Evolutionary conservation across 768 basidiomycete genomes (phyloP), one percentile per base, ranked within the genome.

Genomic region (Rhizopogon roseolus): DNA sequence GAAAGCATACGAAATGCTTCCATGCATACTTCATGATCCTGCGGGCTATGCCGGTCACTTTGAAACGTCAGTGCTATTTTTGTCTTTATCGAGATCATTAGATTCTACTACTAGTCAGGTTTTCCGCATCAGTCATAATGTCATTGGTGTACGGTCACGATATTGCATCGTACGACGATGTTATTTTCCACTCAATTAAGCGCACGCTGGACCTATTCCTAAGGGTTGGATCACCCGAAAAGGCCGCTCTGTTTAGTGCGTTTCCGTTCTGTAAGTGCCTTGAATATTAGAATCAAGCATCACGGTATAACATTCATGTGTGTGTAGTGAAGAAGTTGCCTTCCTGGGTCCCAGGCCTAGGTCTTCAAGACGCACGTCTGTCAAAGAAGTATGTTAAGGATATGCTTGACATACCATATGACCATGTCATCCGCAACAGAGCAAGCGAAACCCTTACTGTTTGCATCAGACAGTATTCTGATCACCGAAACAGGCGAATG

Each of bases 331-430:
- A 39, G n/a, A 25, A 50, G 0, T 19, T 65, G 27, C 66, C 62
- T 0, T 49, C 43, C 5, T 69, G 67, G 69, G 43, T 69, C 19
- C 69, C 65, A 0, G 63, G 64, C 6, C 60, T 67, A 46, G 46
- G 54, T 3, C 61, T 66, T 56, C 62, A 65, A 27, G 17, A 54
- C 22, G 58, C 62, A 4, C 25, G 40, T 2, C 50, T 57, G 28
- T 67, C 57, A 16, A 36, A 50, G 3, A 53, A 32, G 38, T 28
- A 57, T 17, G 32, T 39, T 6, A 8, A 25, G 7, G 57, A 61
- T 5, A 48, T 39, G 2, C 27, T 59, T 32, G 50, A 66, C 8
- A 39, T 52, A 8, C 55, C 58, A 0, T 64, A 58, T 44, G 39
- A 32, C 6, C 57, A 57, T 62, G 54, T 39, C 13, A 16, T 45